Conservation (phyloP, 768 basidiomycete species). For the Mycena albidolilacea region DNA sequence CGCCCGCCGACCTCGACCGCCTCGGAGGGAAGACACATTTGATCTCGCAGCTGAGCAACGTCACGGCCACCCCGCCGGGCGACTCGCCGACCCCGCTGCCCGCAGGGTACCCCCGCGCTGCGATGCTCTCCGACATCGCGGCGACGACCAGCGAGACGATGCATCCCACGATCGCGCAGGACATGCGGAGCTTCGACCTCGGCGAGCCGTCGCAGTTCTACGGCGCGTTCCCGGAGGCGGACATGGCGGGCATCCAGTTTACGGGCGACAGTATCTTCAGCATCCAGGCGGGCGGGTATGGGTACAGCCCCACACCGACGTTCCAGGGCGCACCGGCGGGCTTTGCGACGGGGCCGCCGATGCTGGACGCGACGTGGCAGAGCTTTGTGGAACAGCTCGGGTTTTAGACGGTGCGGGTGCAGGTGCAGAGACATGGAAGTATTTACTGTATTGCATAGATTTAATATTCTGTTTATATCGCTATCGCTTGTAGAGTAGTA, state of each 20-base stretch:
- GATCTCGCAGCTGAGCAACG: slow-evolving; percentile 42
- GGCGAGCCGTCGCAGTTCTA: slow-evolving; percentile 44
- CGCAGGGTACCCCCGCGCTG: neutral
- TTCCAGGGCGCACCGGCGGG: slow-evolving; percentile 14
- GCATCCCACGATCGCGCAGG: slow-evolving; percentile 70
- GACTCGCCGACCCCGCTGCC: slow-evolving; percentile 11
- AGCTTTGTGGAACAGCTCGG: slow-evolving; percentile 80
- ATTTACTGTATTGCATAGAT: slow-evolving; percentile 16
- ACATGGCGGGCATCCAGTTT: slow-evolving; percentile 51
- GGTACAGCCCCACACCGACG: slow-evolving; percentile 1
- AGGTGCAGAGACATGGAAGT: neutral
- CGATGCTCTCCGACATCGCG: slow-evolving; percentile 16
- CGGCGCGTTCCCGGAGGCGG: slow-evolving; percentile 43
- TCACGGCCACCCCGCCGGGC: neutral
- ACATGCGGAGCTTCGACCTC: slow-evolving; percentile 59
- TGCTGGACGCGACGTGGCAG: slow-evolving; percentile 76
- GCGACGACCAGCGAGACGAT: slow-evolving; percentile 44
- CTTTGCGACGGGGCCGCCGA: slow-evolving; percentile 46
- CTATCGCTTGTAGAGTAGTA: neutral
- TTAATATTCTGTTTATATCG: slow-evolving; percentile 7
- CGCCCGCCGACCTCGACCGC: slow-evolving; percentile 66
- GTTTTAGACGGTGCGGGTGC: slow-evolving; percentile 45
- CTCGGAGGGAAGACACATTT: slow-evolving; percentile 69
- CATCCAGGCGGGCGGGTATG: slow-evolving; percentile 33
- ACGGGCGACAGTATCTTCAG: slow-evolving; percentile 29